Conservation (phyloP, 148 eudicot genomes). For the Pharnaceum exiguum region DNA sequence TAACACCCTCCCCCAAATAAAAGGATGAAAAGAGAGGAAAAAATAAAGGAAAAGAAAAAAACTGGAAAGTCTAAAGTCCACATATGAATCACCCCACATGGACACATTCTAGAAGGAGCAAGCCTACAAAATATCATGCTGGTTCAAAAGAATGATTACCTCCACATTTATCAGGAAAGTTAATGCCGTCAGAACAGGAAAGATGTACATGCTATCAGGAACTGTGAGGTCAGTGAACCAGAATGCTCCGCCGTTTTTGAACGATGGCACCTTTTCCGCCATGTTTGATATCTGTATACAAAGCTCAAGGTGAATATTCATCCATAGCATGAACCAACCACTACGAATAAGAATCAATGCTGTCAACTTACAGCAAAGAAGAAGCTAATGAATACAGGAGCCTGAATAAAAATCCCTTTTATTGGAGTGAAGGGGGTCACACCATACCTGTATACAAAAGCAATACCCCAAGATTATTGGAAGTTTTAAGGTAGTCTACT, state of each 20-base stretch:
- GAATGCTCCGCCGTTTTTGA: conserved; percentile 73
- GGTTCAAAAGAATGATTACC: conserved; percentile 35
- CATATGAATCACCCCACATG: background rate
- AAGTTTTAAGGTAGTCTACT: background rate
- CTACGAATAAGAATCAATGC: background rate
- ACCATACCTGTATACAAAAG: conserved; percentile 52
- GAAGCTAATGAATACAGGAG: conserved; percentile 83
- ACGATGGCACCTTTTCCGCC: conserved; percentile 94
- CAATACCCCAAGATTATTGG: background rate
- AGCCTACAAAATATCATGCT: background rate
- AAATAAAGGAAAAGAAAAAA: background rate
- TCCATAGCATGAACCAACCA: conserved; percentile 3
- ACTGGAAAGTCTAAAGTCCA: background rate
- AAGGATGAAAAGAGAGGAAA: too few species aligned
- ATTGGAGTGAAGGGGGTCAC: conserved; percentile 85
- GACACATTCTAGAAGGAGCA: background rate
- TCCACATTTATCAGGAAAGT: conserved; percentile 80
- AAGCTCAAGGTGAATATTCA: background rate
- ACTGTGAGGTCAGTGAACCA: conserved; percentile 92
- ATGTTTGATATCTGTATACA: conserved; percentile 70
- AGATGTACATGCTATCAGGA: conserved; percentile 67
- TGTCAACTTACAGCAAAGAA: conserved; percentile 85
- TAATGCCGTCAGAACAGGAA: conserved; percentile 74
- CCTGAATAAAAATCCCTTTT: conserved; percentile 80
- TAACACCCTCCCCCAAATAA: too few species aligned